Evolutionary conservation across 257 asterid species (phyloP).

Genomic region (Dorcoceras hygrometricum): DNA sequence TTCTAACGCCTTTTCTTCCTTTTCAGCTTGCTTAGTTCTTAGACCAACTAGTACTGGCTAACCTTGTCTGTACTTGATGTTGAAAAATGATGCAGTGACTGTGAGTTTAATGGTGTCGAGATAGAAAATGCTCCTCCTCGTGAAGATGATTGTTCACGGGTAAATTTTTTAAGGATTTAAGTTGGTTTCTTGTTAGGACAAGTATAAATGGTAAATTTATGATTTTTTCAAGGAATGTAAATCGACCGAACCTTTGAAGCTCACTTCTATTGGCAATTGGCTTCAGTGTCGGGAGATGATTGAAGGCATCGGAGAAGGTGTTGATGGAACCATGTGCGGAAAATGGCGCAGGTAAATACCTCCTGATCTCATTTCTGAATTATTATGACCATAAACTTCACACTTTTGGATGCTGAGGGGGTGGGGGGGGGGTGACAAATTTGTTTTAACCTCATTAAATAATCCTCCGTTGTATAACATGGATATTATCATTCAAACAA

Average conservation of each 20-base stretch:
- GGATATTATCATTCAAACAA: neutral
- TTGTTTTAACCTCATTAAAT: neutral
- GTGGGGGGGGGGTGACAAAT: neutral
- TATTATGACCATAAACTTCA: neutral
- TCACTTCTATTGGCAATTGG: constrained; percentile 47
- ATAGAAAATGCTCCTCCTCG: constrained; percentile 27
- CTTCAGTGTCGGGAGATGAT: constrained; percentile 42
- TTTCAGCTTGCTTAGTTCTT: neutral
- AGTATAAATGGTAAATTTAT: neutral
- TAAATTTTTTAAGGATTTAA: constrained; percentile 26
- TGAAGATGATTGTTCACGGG: constrained; percentile 26
- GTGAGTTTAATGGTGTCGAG: constrained; percentile 30
- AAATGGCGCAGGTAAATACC: constrained; percentile 48
- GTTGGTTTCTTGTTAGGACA: neutral
- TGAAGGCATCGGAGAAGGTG: constrained; percentile 25
- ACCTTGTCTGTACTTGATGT: constrained; percentile 8
- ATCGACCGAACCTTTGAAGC: constrained; percentile 8
- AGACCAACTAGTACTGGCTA: neutral
- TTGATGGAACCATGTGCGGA: constrained; percentile 45
- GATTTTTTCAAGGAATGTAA: constrained; percentile 25
- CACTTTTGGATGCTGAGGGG: neutral
- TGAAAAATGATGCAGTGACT: constrained; percentile 33
- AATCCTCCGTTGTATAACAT: neutral
- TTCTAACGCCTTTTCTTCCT: neutral
- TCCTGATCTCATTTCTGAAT: neutral